A percentile compares a stretch with the other conserved stretches of the same genome.
These are phyloP conservation scores for Jimgerdemannia lactiflua DNA, from an alignment of 192 early-diverging fungal genomes.

Conservation along the genomic window DNA sequence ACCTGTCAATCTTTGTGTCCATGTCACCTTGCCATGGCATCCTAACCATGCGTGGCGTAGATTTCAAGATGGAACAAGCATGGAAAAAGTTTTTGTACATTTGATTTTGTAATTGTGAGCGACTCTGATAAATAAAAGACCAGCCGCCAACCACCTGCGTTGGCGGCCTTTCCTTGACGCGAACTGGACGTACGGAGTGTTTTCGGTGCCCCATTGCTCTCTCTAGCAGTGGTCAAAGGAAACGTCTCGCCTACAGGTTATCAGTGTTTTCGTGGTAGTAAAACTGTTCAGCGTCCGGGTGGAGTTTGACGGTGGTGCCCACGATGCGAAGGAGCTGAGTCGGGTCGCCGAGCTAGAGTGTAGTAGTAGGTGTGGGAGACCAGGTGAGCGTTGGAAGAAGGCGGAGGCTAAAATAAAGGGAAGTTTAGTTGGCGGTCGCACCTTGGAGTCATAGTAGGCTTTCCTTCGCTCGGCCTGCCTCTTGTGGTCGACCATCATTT, in stretches of 20 bases:
- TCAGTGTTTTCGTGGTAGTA: constrained; percentile 52
- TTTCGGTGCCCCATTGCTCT: background rate
- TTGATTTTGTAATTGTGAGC: background rate
- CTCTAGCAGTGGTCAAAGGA: background rate
- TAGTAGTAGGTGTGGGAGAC: background rate
- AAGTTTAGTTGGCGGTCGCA: constrained; percentile 12
- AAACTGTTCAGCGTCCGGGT: constrained; percentile 49
- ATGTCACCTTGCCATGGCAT: constrained; percentile 48
- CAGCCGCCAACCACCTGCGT: background rate
- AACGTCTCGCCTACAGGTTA: constrained; percentile 33
- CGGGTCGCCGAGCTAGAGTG: constrained; percentile 41
- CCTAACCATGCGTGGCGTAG: constrained; percentile 8
- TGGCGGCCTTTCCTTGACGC: background rate
- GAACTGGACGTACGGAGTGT: background rate
- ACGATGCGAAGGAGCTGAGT: constrained; percentile 31
- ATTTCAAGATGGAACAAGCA: background rate
- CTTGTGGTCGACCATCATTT: constrained; percentile 49
- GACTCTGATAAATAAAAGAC: background rate
- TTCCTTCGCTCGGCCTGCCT: constrained; percentile 43
- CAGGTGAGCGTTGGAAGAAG: background rate
- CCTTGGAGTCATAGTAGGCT: constrained; percentile 45
- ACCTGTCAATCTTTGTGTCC: constrained; percentile 46
- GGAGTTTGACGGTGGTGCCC: constrained; percentile 33
- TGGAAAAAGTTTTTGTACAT: background rate
- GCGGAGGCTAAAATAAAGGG: background rate